Evolutionary conservation across 2,329 filamentous ascomycete genomes (phyloP).

Genomic region (Ceratocystis alfenasii): DNA sequence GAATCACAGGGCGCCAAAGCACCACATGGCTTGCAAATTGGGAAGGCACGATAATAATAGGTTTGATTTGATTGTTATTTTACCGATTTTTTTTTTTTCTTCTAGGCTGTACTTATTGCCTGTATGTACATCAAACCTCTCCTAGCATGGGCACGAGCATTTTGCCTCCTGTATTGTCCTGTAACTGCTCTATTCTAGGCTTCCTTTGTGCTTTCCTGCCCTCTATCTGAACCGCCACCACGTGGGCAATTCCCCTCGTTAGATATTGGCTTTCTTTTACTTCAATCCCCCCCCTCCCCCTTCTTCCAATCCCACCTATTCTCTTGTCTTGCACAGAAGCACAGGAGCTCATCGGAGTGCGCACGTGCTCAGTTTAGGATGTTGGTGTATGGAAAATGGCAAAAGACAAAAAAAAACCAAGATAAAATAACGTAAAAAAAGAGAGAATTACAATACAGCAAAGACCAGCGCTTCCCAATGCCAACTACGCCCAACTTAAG

Average conservation of each 20-base stretch:
- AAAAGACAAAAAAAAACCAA: not conserved
- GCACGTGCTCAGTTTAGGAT: not conserved
- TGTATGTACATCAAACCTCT: too few species aligned
- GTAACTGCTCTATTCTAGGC: too few species aligned
- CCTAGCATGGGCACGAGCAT: too few species aligned
- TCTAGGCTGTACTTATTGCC: too few species aligned
- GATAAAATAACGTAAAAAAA: conserved; percentile 10
- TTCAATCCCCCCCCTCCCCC: not conserved
- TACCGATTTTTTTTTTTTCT: not conserved
- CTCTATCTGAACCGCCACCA: not conserved
- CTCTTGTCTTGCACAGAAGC: not conserved
- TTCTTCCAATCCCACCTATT: not conserved
- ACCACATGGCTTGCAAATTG: conserved; percentile 16
- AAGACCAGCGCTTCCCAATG: conserved; percentile 8
- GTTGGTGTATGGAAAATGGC: not conserved
- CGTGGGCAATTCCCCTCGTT: not conserved
- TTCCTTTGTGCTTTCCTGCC: not conserved
- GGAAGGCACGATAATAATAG: not conserved
- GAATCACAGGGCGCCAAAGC: conserved; percentile 5
- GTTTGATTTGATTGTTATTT: not conserved
- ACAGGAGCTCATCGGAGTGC: not conserved
- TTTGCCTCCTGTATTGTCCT: too few species aligned
- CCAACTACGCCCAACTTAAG: conserved; percentile 5
- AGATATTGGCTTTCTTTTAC: not conserved
- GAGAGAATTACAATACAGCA: conserved; percentile 1